Evolutionary conservation across 148 eudicot species (phyloP).

Genomic region (Silene uniflora): DNA sequence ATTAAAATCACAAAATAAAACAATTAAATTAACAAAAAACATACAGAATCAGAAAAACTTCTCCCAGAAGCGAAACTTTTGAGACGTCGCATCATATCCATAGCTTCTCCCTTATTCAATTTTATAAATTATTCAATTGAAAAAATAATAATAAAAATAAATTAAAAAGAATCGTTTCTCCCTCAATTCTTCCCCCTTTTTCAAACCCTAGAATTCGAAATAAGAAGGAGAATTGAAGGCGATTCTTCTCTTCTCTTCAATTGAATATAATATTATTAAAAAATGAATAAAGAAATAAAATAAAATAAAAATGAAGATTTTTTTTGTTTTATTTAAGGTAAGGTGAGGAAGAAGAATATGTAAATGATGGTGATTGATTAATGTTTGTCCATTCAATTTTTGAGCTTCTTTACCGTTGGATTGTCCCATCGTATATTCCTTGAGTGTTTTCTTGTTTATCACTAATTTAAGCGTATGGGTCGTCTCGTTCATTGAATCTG

Average conservation of each 20-base stretch:
- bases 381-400: background rate
- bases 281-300: background rate
- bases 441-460: too few relatives aligned
- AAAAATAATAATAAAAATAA: background rate
- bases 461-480: too few relatives aligned
- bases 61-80: conserved; percentile 90
- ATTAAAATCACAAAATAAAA: background rate
- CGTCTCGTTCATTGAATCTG: too few relatives aligned
- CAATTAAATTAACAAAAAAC: conserved; percentile 12
- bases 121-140: background rate
- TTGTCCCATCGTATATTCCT: too few relatives aligned
- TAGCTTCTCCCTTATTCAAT: conserved; percentile 16
- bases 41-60: conserved; percentile 72
- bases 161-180: background rate
- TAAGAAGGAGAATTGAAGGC: conserved; percentile 9
- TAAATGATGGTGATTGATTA: background rate
- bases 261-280: too few relatives aligned
- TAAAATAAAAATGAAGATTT: too few relatives aligned
- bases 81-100: conserved; percentile 85
- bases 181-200: background rate
- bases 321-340: too few relatives aligned
- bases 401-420: background rate
- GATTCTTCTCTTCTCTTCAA: conserved; percentile 14
- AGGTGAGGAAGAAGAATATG: too few relatives aligned
- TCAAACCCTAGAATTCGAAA: conserved; percentile 18